Evolutionary conservation across 345 rosid species (phyloP).

Genomic region (Moricandia moricandioides): DNA sequence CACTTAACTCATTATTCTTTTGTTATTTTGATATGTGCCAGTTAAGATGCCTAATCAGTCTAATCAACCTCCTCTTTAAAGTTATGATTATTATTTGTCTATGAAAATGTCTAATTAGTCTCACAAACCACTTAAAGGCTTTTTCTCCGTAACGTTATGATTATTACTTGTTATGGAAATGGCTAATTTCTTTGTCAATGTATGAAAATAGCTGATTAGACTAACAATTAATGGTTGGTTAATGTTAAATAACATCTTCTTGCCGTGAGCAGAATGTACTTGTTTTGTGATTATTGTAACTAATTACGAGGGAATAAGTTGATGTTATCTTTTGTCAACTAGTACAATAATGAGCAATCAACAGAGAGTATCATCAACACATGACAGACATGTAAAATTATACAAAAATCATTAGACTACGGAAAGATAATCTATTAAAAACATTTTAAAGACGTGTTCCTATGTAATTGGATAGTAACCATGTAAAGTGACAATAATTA

Average conservation of each 20-base stretch:
- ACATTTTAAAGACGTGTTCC: not conserved
- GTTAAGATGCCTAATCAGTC: not conserved
- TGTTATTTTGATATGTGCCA: not conserved
- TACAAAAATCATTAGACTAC: not conserved
- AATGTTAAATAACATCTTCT: not conserved
- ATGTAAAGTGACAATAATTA: not conserved
- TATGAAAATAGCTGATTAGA: not conserved
- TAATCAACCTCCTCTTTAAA: not conserved
- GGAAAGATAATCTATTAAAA: not conserved
- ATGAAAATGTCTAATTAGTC: not conserved
- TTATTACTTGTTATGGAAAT: not conserved
- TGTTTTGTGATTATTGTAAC: not conserved
- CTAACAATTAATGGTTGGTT: not conserved
- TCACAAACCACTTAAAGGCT: not conserved
- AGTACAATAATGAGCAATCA: constrained; percentile 7
- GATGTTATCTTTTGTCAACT: not conserved
- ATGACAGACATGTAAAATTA: constrained; percentile 3
- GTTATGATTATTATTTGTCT: not conserved
- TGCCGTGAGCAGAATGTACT: too few species aligned
- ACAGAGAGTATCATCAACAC: constrained; percentile 27
- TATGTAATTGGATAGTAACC: not conserved
- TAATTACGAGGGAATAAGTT: not conserved
- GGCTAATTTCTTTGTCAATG: not conserved
- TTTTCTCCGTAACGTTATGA: not conserved
- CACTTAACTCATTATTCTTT: not conserved